Base-by-base conservation (phyloP, 2,329 filamentous ascomycete species). In the Aspergillus oerlinghausenensis region DNA sequence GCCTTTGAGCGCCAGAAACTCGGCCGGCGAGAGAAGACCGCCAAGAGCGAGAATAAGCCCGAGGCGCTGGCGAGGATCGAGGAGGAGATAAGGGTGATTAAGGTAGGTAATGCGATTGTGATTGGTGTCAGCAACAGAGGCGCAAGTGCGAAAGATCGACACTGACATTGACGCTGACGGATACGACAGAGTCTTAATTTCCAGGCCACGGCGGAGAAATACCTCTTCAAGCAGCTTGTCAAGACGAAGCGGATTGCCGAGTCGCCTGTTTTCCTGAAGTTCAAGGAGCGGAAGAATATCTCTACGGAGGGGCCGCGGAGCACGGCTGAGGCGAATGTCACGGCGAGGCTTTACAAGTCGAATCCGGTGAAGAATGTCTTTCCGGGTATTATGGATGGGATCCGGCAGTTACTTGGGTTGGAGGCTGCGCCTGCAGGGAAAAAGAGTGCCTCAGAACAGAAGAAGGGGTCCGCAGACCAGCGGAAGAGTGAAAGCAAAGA, bases 1-100 rank as follows among this genome's bases (percentile, higher is more conserved):
- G 81, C 81, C 10, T 84, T 87, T 61, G 85, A 88, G 69, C 76
- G 84, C 51, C 85, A 87, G 70, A 87, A 87, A 67, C 74, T 86
- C 56, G 81, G 83, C 23, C 77, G 84, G 14, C 74, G 84, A 55
- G 79, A 81, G 63, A 87, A 87, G 67, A 77, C 75, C 2, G 82
- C 82, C 0, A 74, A 72, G 43, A 61, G 70, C 7, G 76, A 79
- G 40, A 75, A 75, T 10, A 77, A 82, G 32, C 60, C 64, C 5
- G 67, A 70, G 25, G 69, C 70, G 5, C 57, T 75, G 58, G 70
- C 70, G 21, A 74, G 83, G 4, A 67, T 86, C 32, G 75, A 80
- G 32, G 76, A 76, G 49, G 84, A 87, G 66, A 80, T 85, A 48
- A 72, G 76, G 48, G 80, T 80, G 23, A 68, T 86, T 52, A 87